Evolutionary conservation across 495 filamentous ascomycete species (phyloP), one percentile per base, ranked within the genome.

Genomic region (Penicillium paxilli): DNA sequence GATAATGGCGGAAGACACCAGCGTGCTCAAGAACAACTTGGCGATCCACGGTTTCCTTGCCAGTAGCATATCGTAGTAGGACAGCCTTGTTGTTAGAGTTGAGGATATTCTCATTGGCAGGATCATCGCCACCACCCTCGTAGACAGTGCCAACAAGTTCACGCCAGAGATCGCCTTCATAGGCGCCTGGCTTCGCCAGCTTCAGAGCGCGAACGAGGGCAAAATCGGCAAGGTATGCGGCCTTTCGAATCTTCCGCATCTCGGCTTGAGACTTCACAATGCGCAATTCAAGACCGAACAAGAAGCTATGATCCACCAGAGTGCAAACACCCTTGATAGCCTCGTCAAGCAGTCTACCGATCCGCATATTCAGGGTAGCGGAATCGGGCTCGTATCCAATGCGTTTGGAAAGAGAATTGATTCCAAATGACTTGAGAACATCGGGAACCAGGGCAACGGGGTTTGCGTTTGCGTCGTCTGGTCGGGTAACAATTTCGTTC

Each of bases 91-190:
- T 65, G 14, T 59, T 59, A 3, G 59, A 65, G 9, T 62, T 55
- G 11, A 65, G 52, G 26, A 65, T 65, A 40, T 65, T 65, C 32
- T 65, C 59, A 25, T 65, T 65, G 14, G 62, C 59, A 22, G 62
- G 62, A 49, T 65, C 59, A 33, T 65, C 59, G 20, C 59, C 59
- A 16, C 62, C 59, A 17, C 59, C 59, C 26, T 65, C 59, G 25
- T 65, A 65, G 22, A 65, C 62, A 1, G 59, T 59, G 0, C 59
- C 59, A 3, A 50, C 44, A 35, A 65, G 57, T 42, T 65, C 62
- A 1, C 58, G 51, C 62, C 59, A 65, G 3, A 65, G 41, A 11
- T 65, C 58, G 8, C 62, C 62, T 45, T 65, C 59, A 22, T 65
- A 65, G 5, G 62, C 62, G 4, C 62, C 59, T 0, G 62, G 59